A percentile compares a stretch with the other conserved stretches of the same genome.
Evolutionary conservation across 2,329 filamentous ascomycete species (phyloP).

Genomic region (Phoma sp.): DNA sequence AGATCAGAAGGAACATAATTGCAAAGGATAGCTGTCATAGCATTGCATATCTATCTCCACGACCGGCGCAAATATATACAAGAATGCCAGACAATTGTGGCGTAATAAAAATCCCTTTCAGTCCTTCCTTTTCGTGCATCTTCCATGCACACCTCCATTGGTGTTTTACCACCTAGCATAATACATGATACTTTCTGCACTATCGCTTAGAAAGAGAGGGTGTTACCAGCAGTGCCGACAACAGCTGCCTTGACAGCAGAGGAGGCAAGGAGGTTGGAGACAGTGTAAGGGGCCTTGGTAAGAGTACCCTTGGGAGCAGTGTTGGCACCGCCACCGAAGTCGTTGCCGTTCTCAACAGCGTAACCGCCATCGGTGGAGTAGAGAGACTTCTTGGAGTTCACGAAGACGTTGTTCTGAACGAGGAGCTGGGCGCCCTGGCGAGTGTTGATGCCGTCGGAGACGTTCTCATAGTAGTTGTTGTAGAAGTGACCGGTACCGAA

Average conservation of each 20-base stretch:
- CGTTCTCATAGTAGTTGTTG: conserved; percentile 58
- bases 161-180: neutral
- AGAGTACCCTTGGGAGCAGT: conserved; percentile 44
- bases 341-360: conserved; percentile 49
- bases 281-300: conserved; percentile 44
- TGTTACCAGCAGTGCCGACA: conserved; percentile 50
- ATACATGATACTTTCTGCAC: neutral
- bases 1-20: no score
- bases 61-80: conserved; percentile 21
- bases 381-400: conserved; percentile 43
- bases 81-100: neutral
- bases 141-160: neutral
- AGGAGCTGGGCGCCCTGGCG: conserved; percentile 53
- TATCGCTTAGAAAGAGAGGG: conserved; percentile 43
- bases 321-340: conserved; percentile 47
- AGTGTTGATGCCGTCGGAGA: conserved; percentile 52
- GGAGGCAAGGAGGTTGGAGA: conserved; percentile 43
- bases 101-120: neutral
- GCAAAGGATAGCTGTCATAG: conserved; percentile 7
- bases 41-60: conserved; percentile 10
- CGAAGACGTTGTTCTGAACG: conserved; percentile 53
- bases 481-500: conserved; percentile 72
- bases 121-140: conserved; percentile 1
- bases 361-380: conserved; percentile 46
- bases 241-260: conserved; percentile 49